Evolutionary conservation across 2,329 filamentous ascomycete genomes (phyloP).

Genomic region (Dothideomycetes sp.): DNA sequence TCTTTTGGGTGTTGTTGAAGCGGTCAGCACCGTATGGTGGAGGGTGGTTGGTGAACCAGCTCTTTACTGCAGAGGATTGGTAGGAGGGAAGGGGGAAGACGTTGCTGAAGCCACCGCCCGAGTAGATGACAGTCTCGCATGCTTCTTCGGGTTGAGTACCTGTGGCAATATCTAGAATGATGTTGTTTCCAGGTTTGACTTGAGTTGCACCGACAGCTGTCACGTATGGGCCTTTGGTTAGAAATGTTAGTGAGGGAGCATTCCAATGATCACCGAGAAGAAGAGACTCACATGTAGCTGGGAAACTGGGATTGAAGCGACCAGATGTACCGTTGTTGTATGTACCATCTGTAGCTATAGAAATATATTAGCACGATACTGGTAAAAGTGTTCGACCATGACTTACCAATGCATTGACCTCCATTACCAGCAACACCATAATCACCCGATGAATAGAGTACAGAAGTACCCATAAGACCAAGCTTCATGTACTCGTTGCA

Average conservation of each 20-base stretch:
- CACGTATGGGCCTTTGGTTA: too few relatives aligned
- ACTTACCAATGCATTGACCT: conserved; percentile 34
- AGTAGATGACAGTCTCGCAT: conserved; percentile 38
- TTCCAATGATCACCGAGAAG: too few relatives aligned
- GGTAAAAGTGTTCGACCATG: too few relatives aligned
- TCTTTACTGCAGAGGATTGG: conserved; percentile 34
- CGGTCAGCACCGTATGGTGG: conserved; percentile 35
- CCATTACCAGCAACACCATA: conserved; percentile 27
- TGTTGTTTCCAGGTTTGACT: conserved; percentile 32
- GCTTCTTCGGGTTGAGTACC: conserved; percentile 33
- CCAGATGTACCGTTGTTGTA: conserved; percentile 22
- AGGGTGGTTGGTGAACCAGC: conserved; percentile 34
- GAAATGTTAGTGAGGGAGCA: too few relatives aligned
- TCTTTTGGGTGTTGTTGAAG: conserved; percentile 39
- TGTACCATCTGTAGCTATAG: conserved; percentile 29
- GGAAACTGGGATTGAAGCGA: conserved; percentile 41
- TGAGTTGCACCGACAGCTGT: conserved; percentile 46
- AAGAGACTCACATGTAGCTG: conserved; percentile 38
- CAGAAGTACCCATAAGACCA: conserved; percentile 42
- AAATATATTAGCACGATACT: too few relatives aligned
- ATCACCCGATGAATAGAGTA: conserved; percentile 46
- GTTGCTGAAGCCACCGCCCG: conserved; percentile 43
- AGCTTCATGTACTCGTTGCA: conserved; percentile 51
- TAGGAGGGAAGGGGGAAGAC: conserved; percentile 41
- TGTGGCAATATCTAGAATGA: conserved; percentile 23